Conservation (phyloP, 2,329 filamentous ascomycete species). For the Trichothecium sympodiale region DNA sequence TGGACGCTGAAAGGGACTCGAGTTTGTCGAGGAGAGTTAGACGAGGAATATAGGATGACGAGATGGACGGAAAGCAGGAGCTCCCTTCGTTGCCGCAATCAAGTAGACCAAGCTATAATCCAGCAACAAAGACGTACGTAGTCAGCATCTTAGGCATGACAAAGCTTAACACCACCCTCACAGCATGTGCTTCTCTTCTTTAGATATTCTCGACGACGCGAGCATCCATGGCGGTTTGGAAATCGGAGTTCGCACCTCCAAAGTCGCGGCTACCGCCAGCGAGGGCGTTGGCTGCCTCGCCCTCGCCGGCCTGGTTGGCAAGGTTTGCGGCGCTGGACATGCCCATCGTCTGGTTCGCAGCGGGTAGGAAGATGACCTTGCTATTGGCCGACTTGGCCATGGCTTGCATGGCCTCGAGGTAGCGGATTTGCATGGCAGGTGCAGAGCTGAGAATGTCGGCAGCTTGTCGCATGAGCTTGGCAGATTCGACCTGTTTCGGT, state of each 20-base stretch:
- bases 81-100: constrained; percentile 19
- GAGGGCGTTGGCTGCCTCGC: constrained; percentile 33
- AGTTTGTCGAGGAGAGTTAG: no score
- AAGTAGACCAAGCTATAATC: constrained; percentile 24
- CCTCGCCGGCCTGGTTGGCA: constrained; percentile 19
- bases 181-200: no score
- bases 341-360: constrained; percentile 42
- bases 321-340: constrained; percentile 27
- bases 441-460: constrained; percentile 87
- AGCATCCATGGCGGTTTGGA: constrained; percentile 74
- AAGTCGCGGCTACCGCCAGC: constrained; percentile 29
- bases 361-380: constrained; percentile 79
- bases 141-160: constrained; percentile 15
- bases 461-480: constrained; percentile 86
- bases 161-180: no score
- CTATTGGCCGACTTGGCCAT: constrained; percentile 92
- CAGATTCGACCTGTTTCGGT: constrained; percentile 75
- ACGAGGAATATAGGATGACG: no score
- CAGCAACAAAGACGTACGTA: constrained; percentile 14
- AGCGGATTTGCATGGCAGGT: constrained; percentile 96
- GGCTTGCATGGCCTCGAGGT: constrained; percentile 95
- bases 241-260: constrained; percentile 44
- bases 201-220: constrained; percentile 80
- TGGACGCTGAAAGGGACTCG: no score
- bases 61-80: constrained; percentile 6